phyloP scores from a whole-genome alignment of 768 basidiomycete genomes.

The Pulveroboletus ravenelii region DNA sequence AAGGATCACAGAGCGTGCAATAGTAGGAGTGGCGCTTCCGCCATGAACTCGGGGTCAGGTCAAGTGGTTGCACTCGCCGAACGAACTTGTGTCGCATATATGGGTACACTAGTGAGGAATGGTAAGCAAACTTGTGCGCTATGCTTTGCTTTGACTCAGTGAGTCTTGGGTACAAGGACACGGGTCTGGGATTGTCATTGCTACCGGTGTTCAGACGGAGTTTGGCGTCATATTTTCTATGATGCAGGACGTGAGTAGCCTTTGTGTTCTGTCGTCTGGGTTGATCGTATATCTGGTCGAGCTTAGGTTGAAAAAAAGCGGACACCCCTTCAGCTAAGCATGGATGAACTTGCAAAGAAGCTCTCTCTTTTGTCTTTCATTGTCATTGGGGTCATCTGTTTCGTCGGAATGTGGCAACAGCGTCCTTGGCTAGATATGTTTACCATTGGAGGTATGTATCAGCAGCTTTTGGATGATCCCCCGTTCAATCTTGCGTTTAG shows the following conservation, averaged over 20 bases:
- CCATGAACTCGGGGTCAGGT: conserved; percentile 32
- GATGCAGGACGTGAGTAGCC: conserved; percentile 83
- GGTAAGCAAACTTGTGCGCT: conserved; percentile 41
- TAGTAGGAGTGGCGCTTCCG: conserved; percentile 5
- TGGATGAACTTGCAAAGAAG: conserved; percentile 95
- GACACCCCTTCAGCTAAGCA: conserved; percentile 86
- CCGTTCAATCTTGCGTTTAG: conserved; percentile 37
- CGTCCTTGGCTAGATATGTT: conserved; percentile 97
- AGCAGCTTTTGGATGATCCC: background rate
- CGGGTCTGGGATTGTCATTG: conserved; percentile 84
- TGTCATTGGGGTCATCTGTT: conserved; percentile 90
- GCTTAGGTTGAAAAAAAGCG: conserved; percentile 74
- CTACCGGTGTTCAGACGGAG: conserved; percentile 79
- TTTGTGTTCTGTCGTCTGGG: background rate
- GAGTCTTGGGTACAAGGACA: conserved; percentile 45
- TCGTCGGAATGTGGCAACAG: conserved; percentile 82
- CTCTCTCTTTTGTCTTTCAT: conserved; percentile 87
- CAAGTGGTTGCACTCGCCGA: conserved; percentile 67
- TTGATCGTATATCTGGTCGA: background rate
- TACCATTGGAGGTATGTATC: conserved; percentile 84
- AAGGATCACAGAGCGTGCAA: conserved; percentile 60
- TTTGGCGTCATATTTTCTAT: conserved; percentile 96
- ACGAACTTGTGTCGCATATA: conserved; percentile 83
- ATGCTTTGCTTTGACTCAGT: conserved; percentile 2
- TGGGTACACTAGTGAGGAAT: conserved; percentile 92